Conservation (phyloP, 2,329 filamentous ascomycete genomes). For the Colletotrichum sp. region DNA sequence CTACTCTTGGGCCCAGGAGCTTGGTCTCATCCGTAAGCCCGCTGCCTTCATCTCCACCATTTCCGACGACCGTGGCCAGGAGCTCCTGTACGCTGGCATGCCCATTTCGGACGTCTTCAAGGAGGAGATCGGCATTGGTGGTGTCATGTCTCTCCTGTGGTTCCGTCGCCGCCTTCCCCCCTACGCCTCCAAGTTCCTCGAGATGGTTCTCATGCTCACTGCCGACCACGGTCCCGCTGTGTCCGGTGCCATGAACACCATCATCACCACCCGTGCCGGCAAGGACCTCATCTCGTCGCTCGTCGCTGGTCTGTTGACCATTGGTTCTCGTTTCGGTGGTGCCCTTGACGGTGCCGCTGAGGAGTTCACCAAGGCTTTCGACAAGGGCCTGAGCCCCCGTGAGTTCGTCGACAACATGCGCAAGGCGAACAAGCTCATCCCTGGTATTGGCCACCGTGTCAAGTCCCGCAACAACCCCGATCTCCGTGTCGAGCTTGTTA, state of each 20-base stretch:
- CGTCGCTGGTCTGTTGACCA: constrained; percentile 95
- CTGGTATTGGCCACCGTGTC: constrained; percentile 98
- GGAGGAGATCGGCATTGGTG: constrained; percentile 98
- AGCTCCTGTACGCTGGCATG: constrained; percentile 98
- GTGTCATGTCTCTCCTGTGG: constrained; percentile 99
- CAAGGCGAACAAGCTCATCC: constrained; percentile 99
- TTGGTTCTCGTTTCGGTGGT: constrained; percentile 98
- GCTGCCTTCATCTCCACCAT: constrained; percentile 99
- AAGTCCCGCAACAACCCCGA: constrained; percentile 99
- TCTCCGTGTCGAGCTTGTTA: constrained; percentile 98
- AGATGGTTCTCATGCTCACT: constrained; percentile 99
- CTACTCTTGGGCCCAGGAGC: constrained; percentile 99
- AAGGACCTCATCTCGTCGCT: constrained; percentile 97
- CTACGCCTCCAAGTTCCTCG: constrained; percentile 98
- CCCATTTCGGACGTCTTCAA: constrained; percentile 99
- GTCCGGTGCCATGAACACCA: constrained; percentile 99
- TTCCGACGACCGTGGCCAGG: constrained; percentile 98
- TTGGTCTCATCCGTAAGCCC: constrained; percentile 98
- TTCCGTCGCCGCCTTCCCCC: constrained; percentile 96
- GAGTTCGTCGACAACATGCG: constrained; percentile 99
- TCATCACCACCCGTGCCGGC: constrained; percentile 98
- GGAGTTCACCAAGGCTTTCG: constrained; percentile 97
- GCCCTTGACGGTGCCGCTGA: constrained; percentile 96
- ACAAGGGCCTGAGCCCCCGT: constrained; percentile 97
- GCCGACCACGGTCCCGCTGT: constrained; percentile 98